Conservation (phyloP, 305 asterid genomes). For the Ruellia speciosa region DNA sequence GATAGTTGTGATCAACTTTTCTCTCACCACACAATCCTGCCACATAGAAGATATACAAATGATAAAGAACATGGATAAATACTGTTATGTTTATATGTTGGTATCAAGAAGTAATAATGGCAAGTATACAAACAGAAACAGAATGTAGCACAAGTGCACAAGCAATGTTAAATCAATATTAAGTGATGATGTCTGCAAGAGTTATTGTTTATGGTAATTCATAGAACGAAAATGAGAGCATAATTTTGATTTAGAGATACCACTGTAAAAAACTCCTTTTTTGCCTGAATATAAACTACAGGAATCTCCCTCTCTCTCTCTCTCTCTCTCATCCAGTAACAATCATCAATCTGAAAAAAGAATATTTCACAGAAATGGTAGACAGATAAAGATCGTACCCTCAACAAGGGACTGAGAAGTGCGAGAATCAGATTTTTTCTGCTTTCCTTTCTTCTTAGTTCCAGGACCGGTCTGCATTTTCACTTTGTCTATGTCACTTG, state of each 20-base stretch:
- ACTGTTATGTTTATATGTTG: background rate
- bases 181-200: too few species aligned
- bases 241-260: too few species aligned
- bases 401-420: conserved; percentile 30
- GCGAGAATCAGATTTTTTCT: conserved; percentile 28
- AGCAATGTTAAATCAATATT: too few species aligned
- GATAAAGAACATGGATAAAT: conserved; percentile 8
- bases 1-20: conserved; percentile 58
- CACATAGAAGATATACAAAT: conserved; percentile 10
- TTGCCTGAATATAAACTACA: too few species aligned
- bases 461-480: conserved; percentile 31
- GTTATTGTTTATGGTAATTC: too few species aligned
- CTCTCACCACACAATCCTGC: conserved; percentile 36
- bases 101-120: background rate
- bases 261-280: too few species aligned
- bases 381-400: conserved; percentile 16
- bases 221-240: too few species aligned
- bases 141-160: too few species aligned
- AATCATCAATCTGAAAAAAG: background rate
- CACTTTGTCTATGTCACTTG: conserved; percentile 30
- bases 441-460: conserved; percentile 43
- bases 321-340: too few species aligned
- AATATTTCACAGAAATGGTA: conserved; percentile 6
- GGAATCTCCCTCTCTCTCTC: too few species aligned
- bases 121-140: too few species aligned